Evolutionary conservation across 2,329 filamentous ascomycete species (phyloP).

Genomic region (Cadophora gregata): DNA sequence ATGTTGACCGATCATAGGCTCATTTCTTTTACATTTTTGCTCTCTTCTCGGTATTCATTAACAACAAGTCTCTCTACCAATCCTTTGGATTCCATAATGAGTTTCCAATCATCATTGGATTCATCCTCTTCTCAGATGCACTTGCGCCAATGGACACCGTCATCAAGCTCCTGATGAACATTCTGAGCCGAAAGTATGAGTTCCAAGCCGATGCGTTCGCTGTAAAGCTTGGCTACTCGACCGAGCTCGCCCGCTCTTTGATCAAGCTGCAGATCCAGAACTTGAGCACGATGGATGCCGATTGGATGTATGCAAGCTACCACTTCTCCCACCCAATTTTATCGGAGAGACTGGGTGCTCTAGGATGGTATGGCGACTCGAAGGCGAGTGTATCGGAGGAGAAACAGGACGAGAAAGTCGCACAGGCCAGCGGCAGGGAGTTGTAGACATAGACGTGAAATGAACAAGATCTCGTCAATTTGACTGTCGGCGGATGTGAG

Average conservation of each 20-base stretch:
- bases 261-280: conserved; percentile 99
- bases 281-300: conserved; percentile 96
- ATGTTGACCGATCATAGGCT: conserved; percentile 58
- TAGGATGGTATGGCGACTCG: conserved; percentile 80
- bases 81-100: conserved; percentile 87
- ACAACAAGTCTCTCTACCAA: conserved; percentile 88
- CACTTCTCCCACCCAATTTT: conserved; percentile 98
- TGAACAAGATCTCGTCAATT: conserved; percentile 1
- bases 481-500: conserved; percentile 3
- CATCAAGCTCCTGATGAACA: conserved; percentile 94
- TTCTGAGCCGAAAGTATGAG: conserved; percentile 92
- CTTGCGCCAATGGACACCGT: conserved; percentile 92
- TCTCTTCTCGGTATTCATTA: conserved; percentile 96
- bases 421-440: conserved; percentile 78
- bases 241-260: conserved; percentile 82
- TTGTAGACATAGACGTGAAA: conserved; percentile 55
- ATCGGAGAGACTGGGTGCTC: conserved; percentile 87
- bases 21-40: conserved; percentile 98
- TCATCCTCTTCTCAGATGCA: conserved; percentile 97
- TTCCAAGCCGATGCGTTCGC: conserved; percentile 96
- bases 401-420: conserved; percentile 63
- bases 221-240: conserved; percentile 79
- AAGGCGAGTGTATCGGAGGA: conserved; percentile 55
- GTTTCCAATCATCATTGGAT: conserved; percentile 93
- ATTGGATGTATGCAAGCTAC: conserved; percentile 98